Conservation (phyloP, 371 early-diverging fungal species). For the Mortierella sp. region DNA sequence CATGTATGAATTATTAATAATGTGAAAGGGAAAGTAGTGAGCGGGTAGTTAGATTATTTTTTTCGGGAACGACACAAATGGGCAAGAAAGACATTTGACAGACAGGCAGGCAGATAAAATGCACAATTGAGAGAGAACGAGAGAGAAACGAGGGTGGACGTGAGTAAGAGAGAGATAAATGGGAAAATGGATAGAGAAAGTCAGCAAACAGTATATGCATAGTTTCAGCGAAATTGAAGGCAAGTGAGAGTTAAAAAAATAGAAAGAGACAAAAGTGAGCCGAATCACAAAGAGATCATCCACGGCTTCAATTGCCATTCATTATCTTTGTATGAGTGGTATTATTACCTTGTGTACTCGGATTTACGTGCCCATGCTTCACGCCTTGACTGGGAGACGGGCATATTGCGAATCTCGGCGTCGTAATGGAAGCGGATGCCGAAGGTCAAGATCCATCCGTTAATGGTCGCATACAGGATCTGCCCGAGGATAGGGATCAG, state of each 20-base stretch:
- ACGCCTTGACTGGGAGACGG: slow-evolving; percentile 32
- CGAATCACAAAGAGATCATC: neutral
- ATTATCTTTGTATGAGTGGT: neutral
- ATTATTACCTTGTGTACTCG: slow-evolving; percentile 29
- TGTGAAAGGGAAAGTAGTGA: neutral
- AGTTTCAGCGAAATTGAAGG: slow-evolving; percentile 6
- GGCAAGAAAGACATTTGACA: slow-evolving; percentile 7
- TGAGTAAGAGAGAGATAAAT: neutral
- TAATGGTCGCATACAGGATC: slow-evolving; percentile 35
- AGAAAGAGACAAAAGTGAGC: slow-evolving; percentile 5
- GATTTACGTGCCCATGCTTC: slow-evolving; percentile 41
- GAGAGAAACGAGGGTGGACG: neutral
- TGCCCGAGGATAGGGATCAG: slow-evolving; percentile 53
- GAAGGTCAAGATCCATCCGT: slow-evolving; percentile 48
- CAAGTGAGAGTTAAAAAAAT: neutral
- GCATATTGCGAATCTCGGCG: slow-evolving; percentile 33
- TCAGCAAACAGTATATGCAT: slow-evolving; percentile 4
- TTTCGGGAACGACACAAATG: slow-evolving; percentile 6
- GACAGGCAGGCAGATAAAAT: neutral
- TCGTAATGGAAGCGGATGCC: slow-evolving; percentile 44
- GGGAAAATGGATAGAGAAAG: neutral
- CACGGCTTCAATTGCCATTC: neutral
- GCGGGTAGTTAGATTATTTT: neutral
- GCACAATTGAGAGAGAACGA: neutral
- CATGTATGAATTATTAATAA: neutral